Percentiles rank a stretch among this genome's conserved stretches.
phyloP scores from a whole-genome alignment of 2,329 filamentous ascomycete genomes.

The Ophiostoma himal-ulmi region DNA sequence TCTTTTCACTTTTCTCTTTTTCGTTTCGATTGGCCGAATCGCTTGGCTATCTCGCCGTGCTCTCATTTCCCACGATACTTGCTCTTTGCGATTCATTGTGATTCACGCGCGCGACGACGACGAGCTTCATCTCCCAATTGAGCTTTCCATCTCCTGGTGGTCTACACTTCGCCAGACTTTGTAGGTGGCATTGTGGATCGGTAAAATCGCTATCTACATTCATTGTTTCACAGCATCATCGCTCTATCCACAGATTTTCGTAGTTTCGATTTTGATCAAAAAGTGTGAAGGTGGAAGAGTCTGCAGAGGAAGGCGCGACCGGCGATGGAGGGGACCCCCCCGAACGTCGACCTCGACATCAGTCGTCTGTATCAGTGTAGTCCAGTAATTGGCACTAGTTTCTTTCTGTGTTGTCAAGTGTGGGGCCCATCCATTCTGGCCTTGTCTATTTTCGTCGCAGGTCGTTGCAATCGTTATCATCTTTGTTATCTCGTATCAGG shows the following conservation, averaged over 20 bases:
- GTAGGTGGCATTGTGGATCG: neutral
- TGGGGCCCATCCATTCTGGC: neutral
- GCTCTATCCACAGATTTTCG: neutral
- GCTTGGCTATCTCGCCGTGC: neutral
- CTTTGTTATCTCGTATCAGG: neutral
- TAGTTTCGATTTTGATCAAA: neutral
- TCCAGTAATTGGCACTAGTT: neutral
- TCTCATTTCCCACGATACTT: neutral
- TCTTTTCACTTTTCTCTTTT: neutral
- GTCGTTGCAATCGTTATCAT: neutral
- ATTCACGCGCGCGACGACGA: neutral
- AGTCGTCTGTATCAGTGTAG: slow-evolving; percentile 8
- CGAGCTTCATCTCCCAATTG: neutral
- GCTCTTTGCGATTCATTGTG: neutral
- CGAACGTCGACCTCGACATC: neutral
- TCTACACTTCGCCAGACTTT: neutral
- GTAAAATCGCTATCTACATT: neutral
- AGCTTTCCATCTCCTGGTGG: neutral
- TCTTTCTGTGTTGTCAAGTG: neutral
- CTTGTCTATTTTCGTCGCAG: neutral
- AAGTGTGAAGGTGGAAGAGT: slow-evolving; percentile 7
- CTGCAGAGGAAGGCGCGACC: slow-evolving; percentile 6
- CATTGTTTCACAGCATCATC: neutral
- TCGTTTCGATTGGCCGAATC: neutral
- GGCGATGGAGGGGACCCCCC: slow-evolving; percentile 4